Evolutionary conservation across 768 basidiomycete genomes (phyloP).

Genomic region (Amanita rimosa): DNA sequence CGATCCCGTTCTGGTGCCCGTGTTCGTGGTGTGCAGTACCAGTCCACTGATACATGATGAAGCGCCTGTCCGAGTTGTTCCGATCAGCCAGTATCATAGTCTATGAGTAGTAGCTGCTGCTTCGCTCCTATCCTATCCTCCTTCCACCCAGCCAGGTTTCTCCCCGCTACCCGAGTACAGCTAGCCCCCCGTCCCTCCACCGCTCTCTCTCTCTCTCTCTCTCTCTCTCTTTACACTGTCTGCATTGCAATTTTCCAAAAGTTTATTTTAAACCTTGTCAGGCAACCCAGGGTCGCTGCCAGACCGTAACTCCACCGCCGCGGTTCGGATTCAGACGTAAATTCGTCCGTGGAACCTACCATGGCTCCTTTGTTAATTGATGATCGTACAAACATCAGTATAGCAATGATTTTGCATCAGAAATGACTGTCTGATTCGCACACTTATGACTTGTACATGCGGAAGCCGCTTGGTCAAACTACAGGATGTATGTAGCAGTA

Average conservation of each 20-base stretch:
- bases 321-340: conserved; percentile 22
- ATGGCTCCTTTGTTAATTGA: conserved; percentile 5
- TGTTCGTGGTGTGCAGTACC: not conserved
- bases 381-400: not conserved
- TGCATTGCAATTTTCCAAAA: not conserved
- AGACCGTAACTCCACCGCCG: conserved; percentile 20
- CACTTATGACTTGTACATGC: conserved; percentile 4
- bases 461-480: conserved; percentile 4
- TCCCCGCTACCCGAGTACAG: not conserved
- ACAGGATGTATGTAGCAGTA: not conserved
- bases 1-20: not conserved
- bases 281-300: conserved; percentile 4
- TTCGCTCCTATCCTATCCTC: not conserved
- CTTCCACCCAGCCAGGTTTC: no score
- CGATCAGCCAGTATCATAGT: conserved; percentile 21
- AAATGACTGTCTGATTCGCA: conserved; percentile 1
- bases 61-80: conserved; percentile 23
- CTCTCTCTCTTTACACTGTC: not conserved
- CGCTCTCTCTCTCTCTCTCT: not conserved
- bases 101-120: no score
- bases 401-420: not conserved
- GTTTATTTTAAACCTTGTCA: not conserved
- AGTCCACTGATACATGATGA: no score
- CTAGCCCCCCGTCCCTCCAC: not conserved
- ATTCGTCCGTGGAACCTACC: conserved; percentile 24